Percentiles rank a stretch among this genome's conserved stretches.
phyloP scores from a whole-genome alignment of 768 basidiomycete species.

The Myochromella boudieri region DNA sequence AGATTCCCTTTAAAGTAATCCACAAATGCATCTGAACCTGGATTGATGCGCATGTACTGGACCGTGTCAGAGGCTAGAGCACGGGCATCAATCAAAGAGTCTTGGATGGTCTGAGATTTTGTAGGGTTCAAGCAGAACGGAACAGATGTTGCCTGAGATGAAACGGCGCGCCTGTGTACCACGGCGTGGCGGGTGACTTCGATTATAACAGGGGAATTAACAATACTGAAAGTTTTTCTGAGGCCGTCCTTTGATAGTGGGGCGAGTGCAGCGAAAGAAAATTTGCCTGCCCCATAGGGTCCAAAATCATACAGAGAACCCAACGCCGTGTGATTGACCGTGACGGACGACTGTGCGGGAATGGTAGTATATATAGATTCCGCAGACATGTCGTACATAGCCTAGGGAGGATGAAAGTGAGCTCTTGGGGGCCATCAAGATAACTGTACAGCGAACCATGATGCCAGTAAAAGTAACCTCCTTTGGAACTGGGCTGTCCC shows the following conservation, averaged over 20 bases:
- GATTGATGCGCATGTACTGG: constrained; percentile 7
- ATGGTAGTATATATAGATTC: constrained; percentile 9
- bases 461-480: constrained; percentile 7
- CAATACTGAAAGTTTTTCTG: background rate
- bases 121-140: background rate
- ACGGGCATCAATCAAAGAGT: constrained; percentile 4
- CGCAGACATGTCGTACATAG: constrained; percentile 5
- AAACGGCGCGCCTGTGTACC: constrained; percentile 4
- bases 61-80: constrained; percentile 7
- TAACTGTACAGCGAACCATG: background rate
- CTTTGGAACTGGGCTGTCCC: constrained; percentile 2
- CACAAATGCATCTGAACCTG: constrained; percentile 4
- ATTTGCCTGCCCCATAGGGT: constrained; percentile 6
- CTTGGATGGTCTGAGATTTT: constrained; percentile 1
- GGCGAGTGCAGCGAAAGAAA: constrained; percentile 5
- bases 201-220: background rate
- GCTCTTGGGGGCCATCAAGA: background rate
- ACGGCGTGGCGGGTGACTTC: constrained; percentile 6
- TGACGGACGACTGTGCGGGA: constrained; percentile 9
- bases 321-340: constrained; percentile 12
- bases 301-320: constrained; percentile 11
- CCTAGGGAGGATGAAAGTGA: background rate
- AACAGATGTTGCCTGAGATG: constrained; percentile 2
- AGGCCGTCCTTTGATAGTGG: constrained; percentile 6
- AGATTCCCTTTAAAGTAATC: constrained; percentile 8